These are phyloP conservation scores for Pythium dissotocum DNA, from an alignment of 352 stramenopile genomes.

Conservation along the genomic window DNA sequence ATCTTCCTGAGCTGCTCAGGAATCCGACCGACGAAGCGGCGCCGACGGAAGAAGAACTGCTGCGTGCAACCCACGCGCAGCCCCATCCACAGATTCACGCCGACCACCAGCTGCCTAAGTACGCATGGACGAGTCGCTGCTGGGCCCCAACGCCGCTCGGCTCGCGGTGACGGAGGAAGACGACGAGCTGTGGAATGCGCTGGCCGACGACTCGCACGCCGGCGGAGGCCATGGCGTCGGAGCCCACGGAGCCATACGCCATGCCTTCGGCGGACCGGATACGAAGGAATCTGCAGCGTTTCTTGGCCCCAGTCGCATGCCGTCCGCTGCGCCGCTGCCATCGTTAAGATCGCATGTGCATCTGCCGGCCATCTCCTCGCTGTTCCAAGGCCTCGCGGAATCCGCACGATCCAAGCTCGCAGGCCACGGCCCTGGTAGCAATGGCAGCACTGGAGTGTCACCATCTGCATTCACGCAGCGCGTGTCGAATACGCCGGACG, in stretches of 20 bases:
- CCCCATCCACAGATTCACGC: background rate
- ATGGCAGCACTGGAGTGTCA: background rate
- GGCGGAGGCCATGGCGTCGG: background rate
- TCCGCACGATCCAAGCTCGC: slow-evolving; percentile 48
- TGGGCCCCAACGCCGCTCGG: slow-evolving; percentile 32
- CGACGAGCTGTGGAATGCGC: slow-evolving; percentile 81
- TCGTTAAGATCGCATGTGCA: slow-evolving; percentile 71
- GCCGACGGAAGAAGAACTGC: background rate
- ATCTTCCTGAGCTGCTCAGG: too few species aligned
- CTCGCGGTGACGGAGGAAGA: slow-evolving; percentile 52
- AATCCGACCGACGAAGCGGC: background rate
- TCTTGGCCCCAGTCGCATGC: slow-evolving; percentile 4
- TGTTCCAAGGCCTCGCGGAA: slow-evolving; percentile 70
- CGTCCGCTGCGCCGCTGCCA: slow-evolving; percentile 38
- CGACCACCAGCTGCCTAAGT: background rate
- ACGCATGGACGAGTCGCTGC: slow-evolving; percentile 70
- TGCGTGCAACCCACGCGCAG: background rate
- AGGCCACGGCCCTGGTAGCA: background rate
- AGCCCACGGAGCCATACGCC: background rate
- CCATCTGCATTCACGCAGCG: slow-evolving; percentile 3
- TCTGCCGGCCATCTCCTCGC: slow-evolving; percentile 72
- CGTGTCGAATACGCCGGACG: slow-evolving; percentile 59
- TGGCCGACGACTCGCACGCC: slow-evolving; percentile 45
- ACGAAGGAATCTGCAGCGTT: slow-evolving; percentile 23
- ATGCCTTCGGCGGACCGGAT: slow-evolving; percentile 15